Conservation (phyloP, 2,329 filamentous ascomycete genomes). For the Colletotrichum sp. region DNA sequence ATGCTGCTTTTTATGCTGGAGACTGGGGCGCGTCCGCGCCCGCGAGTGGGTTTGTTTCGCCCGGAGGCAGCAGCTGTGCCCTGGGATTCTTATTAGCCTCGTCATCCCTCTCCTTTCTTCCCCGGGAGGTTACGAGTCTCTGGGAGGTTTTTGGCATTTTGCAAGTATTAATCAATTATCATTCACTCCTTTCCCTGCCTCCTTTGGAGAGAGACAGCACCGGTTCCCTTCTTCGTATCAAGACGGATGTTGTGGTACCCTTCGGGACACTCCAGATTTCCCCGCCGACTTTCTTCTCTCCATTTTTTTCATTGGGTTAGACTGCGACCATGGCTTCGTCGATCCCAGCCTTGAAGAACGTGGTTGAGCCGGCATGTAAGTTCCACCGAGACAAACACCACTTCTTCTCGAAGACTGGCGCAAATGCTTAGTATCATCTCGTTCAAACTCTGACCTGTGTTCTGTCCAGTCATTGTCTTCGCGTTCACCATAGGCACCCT, state of each 20-base stretch:
- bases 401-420: background rate
- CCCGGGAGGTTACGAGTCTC: background rate
- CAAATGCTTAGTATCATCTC: background rate
- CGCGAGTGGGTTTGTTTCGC: constrained; percentile 10
- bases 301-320: background rate
- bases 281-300: background rate
- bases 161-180: background rate
- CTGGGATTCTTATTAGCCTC: constrained; percentile 7
- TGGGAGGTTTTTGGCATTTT: background rate
- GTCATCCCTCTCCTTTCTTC: background rate
- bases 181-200: background rate
- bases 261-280: background rate
- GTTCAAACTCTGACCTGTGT: background rate
- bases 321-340: constrained; percentile 7
- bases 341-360: constrained; percentile 12
- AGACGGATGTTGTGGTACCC: background rate
- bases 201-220: background rate
- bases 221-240: background rate
- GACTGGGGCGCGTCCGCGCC: background rate
- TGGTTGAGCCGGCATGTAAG: constrained; percentile 19
- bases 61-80: background rate
- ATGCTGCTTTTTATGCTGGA: background rate
- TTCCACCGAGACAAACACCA: background rate
- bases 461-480: constrained; percentile 9
- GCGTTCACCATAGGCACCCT: constrained; percentile 20